Evolutionary conservation across 1,284 basidiomycete species (phyloP), one percentile per base, ranked within the genome.

Genomic region (Puccinia novopanici): DNA sequence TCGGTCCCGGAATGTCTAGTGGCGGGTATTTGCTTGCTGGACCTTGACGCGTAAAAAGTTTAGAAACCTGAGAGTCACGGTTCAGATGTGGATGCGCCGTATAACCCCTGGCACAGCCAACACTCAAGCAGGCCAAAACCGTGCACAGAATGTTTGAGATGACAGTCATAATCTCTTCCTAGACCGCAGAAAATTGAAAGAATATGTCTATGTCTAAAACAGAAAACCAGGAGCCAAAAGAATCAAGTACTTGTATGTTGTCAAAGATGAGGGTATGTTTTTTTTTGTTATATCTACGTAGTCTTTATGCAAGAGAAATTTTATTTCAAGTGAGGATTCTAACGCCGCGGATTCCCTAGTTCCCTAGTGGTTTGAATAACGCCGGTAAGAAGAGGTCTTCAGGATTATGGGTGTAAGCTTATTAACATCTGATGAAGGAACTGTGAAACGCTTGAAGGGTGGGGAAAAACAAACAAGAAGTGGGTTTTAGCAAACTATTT

Each of bases 1-100:
- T 84, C 55, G 78, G 78, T 12, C 78, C 78, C 4, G 27, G 30
- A 30, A 80, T 30, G 37, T 80, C 78, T 55, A 17, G 70, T 19
- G 34, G 48, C 55, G 70, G 70, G 22, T 72, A 72, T 55, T 72
- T 27, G 34, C 34, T 72, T 72, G 48, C 13, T 55, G 40, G n/a
- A 34, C 24, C 48, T 40, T 72, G 70, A 48, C 70, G 70, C 55
- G 52, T 55, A n/a, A 72, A 72, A 72, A 72, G 52, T 40, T 72
- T 55, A 52, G n/a, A 19, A 17, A 72, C 13, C 34, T 24, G 50
- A 34, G 70, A 52, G 15, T 72, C 22, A 40, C 19, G 70, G 37
- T 34, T 72, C 12, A 48, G 10, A 48, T 48, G 12, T 40, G 37
- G 19, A 63, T 40, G 37, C 19, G 37, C 22, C 19, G 37, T 27